Percentiles rank a stretch among this genome's conserved stretches.
These are phyloP conservation scores for Lachnellula arida DNA, from an alignment of 2,329 filamentous ascomycete species.

Conservation along the genomic window DNA sequence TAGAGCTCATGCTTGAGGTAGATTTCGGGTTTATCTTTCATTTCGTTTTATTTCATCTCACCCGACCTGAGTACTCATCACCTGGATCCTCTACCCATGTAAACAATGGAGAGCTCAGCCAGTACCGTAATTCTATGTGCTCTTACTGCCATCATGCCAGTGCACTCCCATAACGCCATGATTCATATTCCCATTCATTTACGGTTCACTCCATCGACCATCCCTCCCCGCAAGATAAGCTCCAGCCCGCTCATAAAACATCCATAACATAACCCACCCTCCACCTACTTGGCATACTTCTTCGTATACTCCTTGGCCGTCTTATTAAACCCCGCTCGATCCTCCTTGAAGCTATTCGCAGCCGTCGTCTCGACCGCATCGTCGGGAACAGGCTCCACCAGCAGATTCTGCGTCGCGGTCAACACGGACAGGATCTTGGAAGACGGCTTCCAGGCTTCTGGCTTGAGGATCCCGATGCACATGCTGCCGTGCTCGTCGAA, in stretches of 20 bases:
- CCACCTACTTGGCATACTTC: conserved; percentile 50
- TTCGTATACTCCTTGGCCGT: conserved; percentile 63
- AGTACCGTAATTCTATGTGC: too few relatives aligned
- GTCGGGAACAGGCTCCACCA: conserved; percentile 64
- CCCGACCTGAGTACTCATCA: too few relatives aligned
- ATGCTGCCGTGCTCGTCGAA: conserved; percentile 71
- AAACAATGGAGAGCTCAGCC: too few relatives aligned
- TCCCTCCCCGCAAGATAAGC: background rate
- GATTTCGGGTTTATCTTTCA: too few relatives aligned
- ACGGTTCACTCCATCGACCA: background rate
- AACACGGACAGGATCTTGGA: conserved; percentile 63
- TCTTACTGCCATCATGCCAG: too few relatives aligned
- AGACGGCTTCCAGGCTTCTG: conserved; percentile 70
- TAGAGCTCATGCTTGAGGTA: too few relatives aligned
- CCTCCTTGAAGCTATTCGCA: conserved; percentile 64
- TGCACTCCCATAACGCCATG: too few relatives aligned
- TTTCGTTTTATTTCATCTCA: too few relatives aligned
- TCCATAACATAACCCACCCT: background rate
- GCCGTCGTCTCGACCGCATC: conserved; percentile 67
- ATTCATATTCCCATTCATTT: too few relatives aligned
- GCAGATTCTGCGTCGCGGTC: conserved; percentile 57
- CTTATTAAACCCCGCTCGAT: conserved; percentile 58
- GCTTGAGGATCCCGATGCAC: conserved; percentile 67
- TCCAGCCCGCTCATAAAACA: background rate
- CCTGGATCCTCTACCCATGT: too few relatives aligned